Conservation (phyloP, 116 monocot genomes). For the Dioscorea cayenensis region DNA sequence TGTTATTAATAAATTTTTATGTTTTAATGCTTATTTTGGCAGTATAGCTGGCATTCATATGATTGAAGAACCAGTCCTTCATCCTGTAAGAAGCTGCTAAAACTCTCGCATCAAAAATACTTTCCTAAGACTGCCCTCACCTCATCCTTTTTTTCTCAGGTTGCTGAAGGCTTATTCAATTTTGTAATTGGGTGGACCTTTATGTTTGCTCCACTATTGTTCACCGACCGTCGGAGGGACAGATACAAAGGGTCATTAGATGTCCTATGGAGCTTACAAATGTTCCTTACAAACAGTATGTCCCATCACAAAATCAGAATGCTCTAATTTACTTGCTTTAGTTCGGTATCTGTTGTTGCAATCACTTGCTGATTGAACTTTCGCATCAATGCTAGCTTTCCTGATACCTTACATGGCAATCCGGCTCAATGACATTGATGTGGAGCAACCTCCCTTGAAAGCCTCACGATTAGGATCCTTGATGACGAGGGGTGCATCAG, state of each 20-base stretch:
- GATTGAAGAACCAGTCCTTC: slow-evolving; percentile 73
- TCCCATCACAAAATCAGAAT: not conserved
- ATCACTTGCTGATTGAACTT: not conserved
- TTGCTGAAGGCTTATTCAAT: slow-evolving; percentile 86
- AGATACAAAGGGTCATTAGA: slow-evolving; percentile 73
- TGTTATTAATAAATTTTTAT: slow-evolving; percentile 8
- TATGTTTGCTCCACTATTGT: slow-evolving; percentile 79
- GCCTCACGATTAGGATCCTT: slow-evolving; percentile 36
- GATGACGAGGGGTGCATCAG: slow-evolving; percentile 43
- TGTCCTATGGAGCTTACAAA: slow-evolving; percentile 79
- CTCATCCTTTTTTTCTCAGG: slow-evolving; percentile 16
- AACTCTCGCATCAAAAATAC: not conserved
- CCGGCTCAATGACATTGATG: slow-evolving; percentile 50
- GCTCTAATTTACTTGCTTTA: not conserved
- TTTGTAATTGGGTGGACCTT: slow-evolving; percentile 91
- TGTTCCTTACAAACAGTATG: slow-evolving; percentile 93
- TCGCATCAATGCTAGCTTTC: slow-evolving; percentile 42
- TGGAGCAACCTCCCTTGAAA: slow-evolving; percentile 14
- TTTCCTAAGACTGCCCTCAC: not conserved
- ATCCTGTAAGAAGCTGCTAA: slow-evolving; percentile 57
- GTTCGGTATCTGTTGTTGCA: not conserved
- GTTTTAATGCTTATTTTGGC: slow-evolving; percentile 31
- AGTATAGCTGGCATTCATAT: slow-evolving; percentile 78
- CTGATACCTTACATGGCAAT: slow-evolving; percentile 98
- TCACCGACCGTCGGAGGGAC: slow-evolving; percentile 61